These are phyloP conservation scores for Eucalyptus sp. DNA, from an alignment of 345 rosid genomes.

Conservation along the genomic window DNA sequence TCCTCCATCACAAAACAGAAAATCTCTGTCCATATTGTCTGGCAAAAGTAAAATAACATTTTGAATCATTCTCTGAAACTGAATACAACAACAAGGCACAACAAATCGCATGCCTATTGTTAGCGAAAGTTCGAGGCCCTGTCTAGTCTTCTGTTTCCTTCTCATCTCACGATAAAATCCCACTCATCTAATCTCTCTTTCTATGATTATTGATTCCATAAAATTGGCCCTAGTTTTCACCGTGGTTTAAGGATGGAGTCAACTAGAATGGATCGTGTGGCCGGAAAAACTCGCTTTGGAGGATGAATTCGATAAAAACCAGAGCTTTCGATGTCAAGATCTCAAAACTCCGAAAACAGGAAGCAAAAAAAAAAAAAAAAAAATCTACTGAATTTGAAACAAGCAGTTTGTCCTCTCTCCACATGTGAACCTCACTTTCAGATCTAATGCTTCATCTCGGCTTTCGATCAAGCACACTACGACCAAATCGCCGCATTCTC, in stretches of 20 bases:
- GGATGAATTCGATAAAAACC: neutral
- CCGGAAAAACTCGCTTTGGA: neutral
- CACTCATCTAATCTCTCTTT: neutral
- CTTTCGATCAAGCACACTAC: neutral
- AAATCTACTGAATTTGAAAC: neutral
- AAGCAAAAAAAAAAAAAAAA: neutral
- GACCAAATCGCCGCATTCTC: neutral
- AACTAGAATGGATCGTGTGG: neutral
- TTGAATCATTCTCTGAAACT: neutral
- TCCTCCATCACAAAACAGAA: neutral
- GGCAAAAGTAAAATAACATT: neutral
- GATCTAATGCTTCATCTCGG: neutral
- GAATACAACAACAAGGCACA: neutral
- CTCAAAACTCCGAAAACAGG: neutral
- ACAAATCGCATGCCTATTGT: neutral
- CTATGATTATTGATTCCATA: neutral
- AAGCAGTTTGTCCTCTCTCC: neutral
- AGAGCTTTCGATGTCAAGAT: neutral
- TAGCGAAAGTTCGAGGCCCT: neutral
- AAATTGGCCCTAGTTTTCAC: neutral
- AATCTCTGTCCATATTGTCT: neutral
- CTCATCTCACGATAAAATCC: neutral
- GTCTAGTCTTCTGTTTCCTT: neutral
- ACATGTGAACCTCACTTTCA: neutral
- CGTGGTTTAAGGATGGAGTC: neutral